Evolutionary conservation across 139 green algal species (phyloP), one percentile per base, ranked within the genome.

Genomic region (Micractinium sp.): DNA sequence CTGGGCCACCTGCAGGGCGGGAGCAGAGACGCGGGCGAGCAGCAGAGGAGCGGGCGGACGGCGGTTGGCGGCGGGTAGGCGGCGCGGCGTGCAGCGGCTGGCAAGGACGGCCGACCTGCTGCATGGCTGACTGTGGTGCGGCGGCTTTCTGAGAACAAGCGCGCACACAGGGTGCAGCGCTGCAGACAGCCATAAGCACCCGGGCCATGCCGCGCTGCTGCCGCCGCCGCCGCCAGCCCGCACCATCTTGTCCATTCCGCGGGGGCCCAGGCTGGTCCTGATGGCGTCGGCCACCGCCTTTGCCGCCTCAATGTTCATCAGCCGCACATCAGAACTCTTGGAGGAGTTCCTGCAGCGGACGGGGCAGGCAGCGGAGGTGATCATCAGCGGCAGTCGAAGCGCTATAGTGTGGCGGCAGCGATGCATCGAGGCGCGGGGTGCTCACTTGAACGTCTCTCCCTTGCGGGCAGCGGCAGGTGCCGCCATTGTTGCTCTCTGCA

Each of bases 201-300:
- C 47, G 9, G 47, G 47, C 47, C 47, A 56, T 56, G 47, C 47
- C 47, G 14, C 74, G n/a, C 31, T n/a, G 13, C 3, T 3, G 67
- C 67, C 22, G 1, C 25, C 67, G 20, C 67, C 23, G 23, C 67
- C 25, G 22, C 23, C 74, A 60, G 36, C 39, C 61, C 91, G 56
- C 56, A 99, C 97, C 98, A 99, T 99, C 90, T 99, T 99, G 93
- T 99, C 98, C 97, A 99, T 99, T 38, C 98, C 98, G 29, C 98
- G 88, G 1, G 98, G 98, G 5, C 98, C 98, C 61, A 99, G 84
- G 74, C 92, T 97, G 16, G 98, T 99, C 16, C 98, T 93, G 27
- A 99, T 95, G 35, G 97, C 97, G 91, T 99, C 98, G 35, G 98
- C 97, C 9, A 99, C 95, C 22, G 97, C 96, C 89, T 99, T 99